Conservation (phyloP, 2,329 filamentous ascomycete genomes). For the Sarocladium kiliense region DNA sequence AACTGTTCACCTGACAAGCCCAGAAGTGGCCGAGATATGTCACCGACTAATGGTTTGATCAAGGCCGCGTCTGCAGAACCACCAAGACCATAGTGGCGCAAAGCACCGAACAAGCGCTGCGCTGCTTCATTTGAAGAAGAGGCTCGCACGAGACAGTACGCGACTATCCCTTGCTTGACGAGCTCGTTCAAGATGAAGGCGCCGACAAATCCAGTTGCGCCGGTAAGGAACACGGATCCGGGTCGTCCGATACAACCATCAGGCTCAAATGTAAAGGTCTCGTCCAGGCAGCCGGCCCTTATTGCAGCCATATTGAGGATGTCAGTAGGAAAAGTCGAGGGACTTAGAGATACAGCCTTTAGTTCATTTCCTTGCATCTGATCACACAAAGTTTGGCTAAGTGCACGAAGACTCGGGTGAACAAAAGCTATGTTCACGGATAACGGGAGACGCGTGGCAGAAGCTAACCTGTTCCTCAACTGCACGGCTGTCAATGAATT, state of each 20-base stretch:
- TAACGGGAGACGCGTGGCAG: constrained; percentile 11
- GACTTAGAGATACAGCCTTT: not conserved
- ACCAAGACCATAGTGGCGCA: constrained; percentile 12
- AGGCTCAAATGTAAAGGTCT: constrained; percentile 9
- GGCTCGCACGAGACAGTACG: constrained; percentile 11
- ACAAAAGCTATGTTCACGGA: constrained; percentile 10
- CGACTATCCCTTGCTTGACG: constrained; percentile 11
- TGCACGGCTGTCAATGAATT: constrained; percentile 15
- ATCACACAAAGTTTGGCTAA: constrained; percentile 5
- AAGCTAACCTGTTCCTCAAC: constrained; percentile 13
- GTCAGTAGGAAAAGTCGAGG: not conserved
- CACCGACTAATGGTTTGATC: constrained; percentile 12
- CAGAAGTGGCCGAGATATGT: constrained; percentile 11
- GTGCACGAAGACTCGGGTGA: constrained; percentile 11
- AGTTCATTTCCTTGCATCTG: not conserved
- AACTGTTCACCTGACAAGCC: constrained; percentile 9
- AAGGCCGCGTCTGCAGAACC: constrained; percentile 3
- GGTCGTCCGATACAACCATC: not conserved
- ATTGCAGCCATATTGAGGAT: constrained; percentile 9
- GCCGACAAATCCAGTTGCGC: constrained; percentile 14
- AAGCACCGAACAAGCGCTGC: constrained; percentile 7
- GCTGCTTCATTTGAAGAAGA: not conserved
- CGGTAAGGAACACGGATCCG: constrained; percentile 10
- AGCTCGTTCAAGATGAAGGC: constrained; percentile 13
- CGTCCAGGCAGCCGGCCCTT: constrained; percentile 11